Evolutionary conservation across 176 grass and related monocot species (phyloP), one percentile per base, ranked within the genome.

Genomic region (Oryza longistaminata): DNA sequence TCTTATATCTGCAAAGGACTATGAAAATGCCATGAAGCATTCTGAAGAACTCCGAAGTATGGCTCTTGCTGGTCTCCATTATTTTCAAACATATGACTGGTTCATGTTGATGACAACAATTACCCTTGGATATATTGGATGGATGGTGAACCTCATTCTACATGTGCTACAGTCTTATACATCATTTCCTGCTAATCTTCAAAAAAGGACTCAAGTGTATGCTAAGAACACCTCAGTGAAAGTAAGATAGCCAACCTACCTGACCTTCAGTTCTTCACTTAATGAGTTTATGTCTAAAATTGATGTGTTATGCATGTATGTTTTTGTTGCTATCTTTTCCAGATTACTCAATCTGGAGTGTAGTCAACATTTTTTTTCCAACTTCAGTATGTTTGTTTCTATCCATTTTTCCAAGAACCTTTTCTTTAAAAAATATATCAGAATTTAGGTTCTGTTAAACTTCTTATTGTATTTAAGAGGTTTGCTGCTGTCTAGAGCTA

Each of bases 41-140:
- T 91, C 91, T 58, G 93, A 97, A 89, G 88, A 83, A 74, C 87
- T 97, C 46, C 88, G 91, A 83, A 87, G 75, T 74, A 77, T 97
- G 91, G 88, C 93, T 88, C 91, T 97, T 83, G 76, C 88, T 85
- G 95, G 95, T 70, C 88, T 97, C 66, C 95, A 97, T 84, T 97
- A 97, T 93, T 97, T 97, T 77, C 95, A 97, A 87, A 97, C 95
- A 83, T 97, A 97, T 82, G 95, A 97, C 78, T 97, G 95, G 95
- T 87, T 94, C 74, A 95, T 91, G 93, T 88, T 97, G 82, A 97
- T 97, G 95, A 90, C 92, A 72, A 89, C 88, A 86, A 90, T 97
- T 81, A 97, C 71, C 66, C 95, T 97, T 87, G 95, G 95, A 79
- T 97, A 97, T 86, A 76, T 97, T 93, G 95, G 95, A 69, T 97